Percentiles rank a stretch among this genome's conserved stretches.
Evolutionary conservation across 177 flowering plant species (phyloP).

Genomic region (Vitis hybrid): DNA sequence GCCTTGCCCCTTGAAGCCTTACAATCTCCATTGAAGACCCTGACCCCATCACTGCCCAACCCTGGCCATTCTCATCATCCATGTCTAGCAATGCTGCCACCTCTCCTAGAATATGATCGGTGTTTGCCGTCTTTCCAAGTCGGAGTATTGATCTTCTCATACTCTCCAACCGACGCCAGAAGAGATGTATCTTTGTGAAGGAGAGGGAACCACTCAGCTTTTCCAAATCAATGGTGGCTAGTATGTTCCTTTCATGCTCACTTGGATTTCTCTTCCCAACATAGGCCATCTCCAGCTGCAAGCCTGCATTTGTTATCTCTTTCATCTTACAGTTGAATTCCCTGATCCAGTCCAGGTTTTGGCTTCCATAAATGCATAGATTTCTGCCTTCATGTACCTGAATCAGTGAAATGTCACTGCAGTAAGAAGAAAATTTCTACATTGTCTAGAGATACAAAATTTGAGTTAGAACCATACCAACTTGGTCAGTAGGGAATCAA

Average conservation of each 20-base stretch:
- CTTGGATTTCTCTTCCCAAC: constrained; percentile 34
- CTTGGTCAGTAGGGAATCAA: constrained; percentile 42
- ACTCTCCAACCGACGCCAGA: constrained; percentile 61
- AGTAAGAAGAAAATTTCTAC: background rate
- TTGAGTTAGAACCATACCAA: constrained; percentile 45
- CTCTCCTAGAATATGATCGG: constrained; percentile 39
- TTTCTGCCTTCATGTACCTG: constrained; percentile 52
- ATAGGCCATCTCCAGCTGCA: constrained; percentile 43
- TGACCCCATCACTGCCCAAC: constrained; percentile 63
- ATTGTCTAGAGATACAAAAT: constrained; percentile 1
- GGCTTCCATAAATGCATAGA: constrained; percentile 54
- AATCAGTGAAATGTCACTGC: constrained; percentile 11
- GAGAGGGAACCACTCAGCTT: constrained; percentile 21
- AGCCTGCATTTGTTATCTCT: constrained; percentile 23
- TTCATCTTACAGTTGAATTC: constrained; percentile 32
- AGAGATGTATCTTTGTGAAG: constrained; percentile 26
- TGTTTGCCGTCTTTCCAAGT: constrained; percentile 12
- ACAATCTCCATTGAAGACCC: constrained; percentile 39
- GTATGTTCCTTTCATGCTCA: constrained; percentile 21
- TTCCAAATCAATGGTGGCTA: constrained; percentile 25
- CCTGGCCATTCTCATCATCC: constrained; percentile 21
- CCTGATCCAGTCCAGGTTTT: constrained; percentile 44
- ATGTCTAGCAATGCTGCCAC: constrained; percentile 40
- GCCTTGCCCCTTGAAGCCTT: constrained; percentile 32
- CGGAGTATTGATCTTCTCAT: constrained; percentile 49